phyloP scores from a whole-genome alignment of 106 monocot species.

The Xerophyta viscosa region DNA sequence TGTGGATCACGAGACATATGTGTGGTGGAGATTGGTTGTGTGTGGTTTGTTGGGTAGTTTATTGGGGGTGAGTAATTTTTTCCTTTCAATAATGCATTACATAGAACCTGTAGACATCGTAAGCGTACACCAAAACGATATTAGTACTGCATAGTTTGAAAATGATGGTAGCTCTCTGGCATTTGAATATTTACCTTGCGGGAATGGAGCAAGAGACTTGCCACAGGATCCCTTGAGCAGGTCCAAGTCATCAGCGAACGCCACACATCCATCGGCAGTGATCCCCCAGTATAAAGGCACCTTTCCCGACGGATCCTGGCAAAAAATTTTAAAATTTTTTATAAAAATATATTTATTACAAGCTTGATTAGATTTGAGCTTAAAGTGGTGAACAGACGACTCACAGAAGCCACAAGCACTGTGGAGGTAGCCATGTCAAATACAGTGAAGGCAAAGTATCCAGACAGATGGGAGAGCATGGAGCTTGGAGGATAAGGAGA shows the following conservation, averaged over 20 bases:
- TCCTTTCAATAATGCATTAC: too few species aligned
- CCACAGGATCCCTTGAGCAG: conserved; percentile 88
- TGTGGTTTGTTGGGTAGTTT: too few species aligned
- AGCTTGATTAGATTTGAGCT: too few species aligned
- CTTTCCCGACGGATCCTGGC: conserved; percentile 68
- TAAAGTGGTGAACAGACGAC: not conserved
- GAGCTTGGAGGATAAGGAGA: conserved; percentile 82
- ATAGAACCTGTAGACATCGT: too few species aligned
- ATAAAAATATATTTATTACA: not conserved
- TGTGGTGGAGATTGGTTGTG: too few species aligned
- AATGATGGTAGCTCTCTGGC: too few species aligned
- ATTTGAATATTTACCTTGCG: conserved; percentile 48
- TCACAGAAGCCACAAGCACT: conserved; percentile 81
- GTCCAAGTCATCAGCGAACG: conserved; percentile 70
- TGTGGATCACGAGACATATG: too few species aligned
- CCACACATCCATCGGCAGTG: conserved; percentile 79
- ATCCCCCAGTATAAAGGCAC: conserved; percentile 89
- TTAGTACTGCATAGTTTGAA: too few species aligned
- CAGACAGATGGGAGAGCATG: conserved; percentile 74
- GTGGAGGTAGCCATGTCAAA: conserved; percentile 71
- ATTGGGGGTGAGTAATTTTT: too few species aligned
- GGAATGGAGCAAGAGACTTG: conserved; percentile 90
- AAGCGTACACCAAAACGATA: too few species aligned
- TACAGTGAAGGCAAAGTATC: conserved; percentile 71
- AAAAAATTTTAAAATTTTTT: too few species aligned